These are phyloP conservation scores for Gossypium herbaceum DNA, from an alignment of 345 rosid genomes.

Conservation along the genomic window DNA sequence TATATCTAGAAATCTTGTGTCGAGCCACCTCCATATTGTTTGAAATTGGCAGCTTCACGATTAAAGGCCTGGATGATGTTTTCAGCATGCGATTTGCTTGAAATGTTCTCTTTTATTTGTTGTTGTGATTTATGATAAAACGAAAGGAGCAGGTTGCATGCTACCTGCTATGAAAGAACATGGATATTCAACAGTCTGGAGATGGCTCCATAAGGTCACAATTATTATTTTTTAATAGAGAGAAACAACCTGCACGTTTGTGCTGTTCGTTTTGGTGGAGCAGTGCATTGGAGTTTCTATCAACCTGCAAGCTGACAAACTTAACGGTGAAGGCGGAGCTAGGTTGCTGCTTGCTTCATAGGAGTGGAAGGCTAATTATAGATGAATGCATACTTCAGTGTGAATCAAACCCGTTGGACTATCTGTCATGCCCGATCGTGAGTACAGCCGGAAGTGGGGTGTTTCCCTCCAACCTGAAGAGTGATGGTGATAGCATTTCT, in stretches of 20 bases:
- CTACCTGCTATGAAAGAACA: not conserved
- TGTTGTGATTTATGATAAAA: conserved; percentile 7
- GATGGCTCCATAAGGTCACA: conserved; percentile 15
- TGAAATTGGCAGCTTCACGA: not conserved
- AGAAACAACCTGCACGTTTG: conserved; percentile 16
- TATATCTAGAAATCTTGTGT: not conserved
- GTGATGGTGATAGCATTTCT: not conserved
- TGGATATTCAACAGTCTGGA: not conserved
- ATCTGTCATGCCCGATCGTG: conserved; percentile 79
- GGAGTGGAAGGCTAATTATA: conserved; percentile 82
- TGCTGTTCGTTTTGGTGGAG: conserved; percentile 22
- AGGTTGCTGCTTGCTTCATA: conserved; percentile 89
- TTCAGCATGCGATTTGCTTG: not conserved
- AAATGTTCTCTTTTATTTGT: not conserved
- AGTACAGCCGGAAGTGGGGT: conserved; percentile 56
- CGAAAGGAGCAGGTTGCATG: not conserved
- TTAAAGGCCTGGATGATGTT: not conserved
- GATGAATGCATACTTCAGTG: conserved; percentile 92
- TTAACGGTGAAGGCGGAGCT: conserved; percentile 87
- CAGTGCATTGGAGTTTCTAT: conserved; percentile 69
- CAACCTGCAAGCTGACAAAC: conserved; percentile 47
- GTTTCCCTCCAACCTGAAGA: conserved; percentile 33
- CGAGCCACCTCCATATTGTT: conserved; percentile 16
- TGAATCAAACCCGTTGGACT: conserved; percentile 74
- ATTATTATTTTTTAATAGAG: not conserved